Base-by-base conservation (phyloP, 2,329 filamentous ascomycete genomes). In the Passalora sequoiae region DNA sequence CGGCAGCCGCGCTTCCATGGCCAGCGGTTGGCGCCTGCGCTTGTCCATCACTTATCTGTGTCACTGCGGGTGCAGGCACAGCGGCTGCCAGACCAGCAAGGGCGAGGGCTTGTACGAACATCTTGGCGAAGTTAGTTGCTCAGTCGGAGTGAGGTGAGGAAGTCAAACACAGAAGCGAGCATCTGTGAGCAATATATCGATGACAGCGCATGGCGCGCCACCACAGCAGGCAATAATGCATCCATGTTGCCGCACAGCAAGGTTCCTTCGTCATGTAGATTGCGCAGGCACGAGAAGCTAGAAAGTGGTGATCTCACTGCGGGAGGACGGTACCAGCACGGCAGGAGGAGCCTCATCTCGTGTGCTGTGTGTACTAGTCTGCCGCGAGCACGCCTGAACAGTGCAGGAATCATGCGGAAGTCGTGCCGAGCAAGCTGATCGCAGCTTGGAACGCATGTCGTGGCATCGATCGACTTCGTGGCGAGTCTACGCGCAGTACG, bases 71-170 rank as follows among this genome's bases (percentile, higher is more conserved):
- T 45, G 59, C 58, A 22, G 66, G 68, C 30, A 62, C 65, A 32
- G 66, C 64, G 19, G 62, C 57, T 29, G 51, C 54, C 19, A 59
- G 39, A 41, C 61, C 63, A 38, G 61, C 62, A 37, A 69, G 54
- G 45, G 66, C 39, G 15, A 47, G 63, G 16, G 57, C 59, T 55
- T 54, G 66, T 50, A 54, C 56, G 30, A 66, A 55, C 66, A 69
- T 69, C 32, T 60, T 67, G 58, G 19, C 21, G 29, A 30, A 31
- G 29, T 15, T 16, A n/a, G 15, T 17, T 27, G 28, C 19, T 20
- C 25, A 32, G 17, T 3, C 10, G 3, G 16, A 33, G 21, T 38
- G 40, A 28, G 36, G 29, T 38, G 29, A 33, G 13, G 40, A 36
- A 22, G 24, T 10, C 16, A 37, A 3, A 10, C 7, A 36, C 4